Evolutionary conservation across 163 green algal species (phyloP), one percentile per base, ranked within the genome.

Genomic region (Volvox carteri): DNA sequence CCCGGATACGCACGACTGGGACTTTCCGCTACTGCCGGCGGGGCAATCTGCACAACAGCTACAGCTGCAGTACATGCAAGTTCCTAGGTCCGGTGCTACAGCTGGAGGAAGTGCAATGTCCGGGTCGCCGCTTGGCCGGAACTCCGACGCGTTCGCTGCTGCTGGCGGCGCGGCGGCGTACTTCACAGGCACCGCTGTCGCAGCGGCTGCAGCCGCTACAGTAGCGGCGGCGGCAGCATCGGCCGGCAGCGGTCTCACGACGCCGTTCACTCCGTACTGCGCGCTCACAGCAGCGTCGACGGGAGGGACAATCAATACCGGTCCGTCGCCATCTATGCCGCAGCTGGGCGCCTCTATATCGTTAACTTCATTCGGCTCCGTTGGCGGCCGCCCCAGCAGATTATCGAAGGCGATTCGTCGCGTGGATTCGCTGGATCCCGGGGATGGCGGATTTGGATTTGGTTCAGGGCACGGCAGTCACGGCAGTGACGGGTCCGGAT

Each of bases 1-100:
- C 18, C 84, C 84, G 18, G 84, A 89, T 54, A 89, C 84, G n/a
- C 72, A 76, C 28, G 84, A 89, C 37, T 89, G 70, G 70, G 84
- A 89, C 84, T 30, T 84, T 39, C 84, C 67, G 21, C 30, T 65
- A 19, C 48, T 60, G 37, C 68, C 83, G 3, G 41, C 68, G 23
- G 50, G 14, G 25, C 12, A 12, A 11, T 30, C 35, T 44, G 6
- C 50, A 37, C 84, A 77, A 33, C 84, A 84, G 48, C 70, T 77
- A 35, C 84, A 89, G 52, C 19, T 87, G 62, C 80, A 79, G 80
- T 7, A 35, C 56, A 42, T 86, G 56, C 52, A 35, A 4, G 12
- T 39, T n/a, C n/a, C n/a, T n/a, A n/a, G n/a, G 37, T 21, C 37
- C 37, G 37, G 30, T 37, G 19, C 19, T 19, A 65, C 54, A 30